Conservation (phyloP, 1,284 basidiomycete genomes). For the Coniferiporia weirii region DNA sequence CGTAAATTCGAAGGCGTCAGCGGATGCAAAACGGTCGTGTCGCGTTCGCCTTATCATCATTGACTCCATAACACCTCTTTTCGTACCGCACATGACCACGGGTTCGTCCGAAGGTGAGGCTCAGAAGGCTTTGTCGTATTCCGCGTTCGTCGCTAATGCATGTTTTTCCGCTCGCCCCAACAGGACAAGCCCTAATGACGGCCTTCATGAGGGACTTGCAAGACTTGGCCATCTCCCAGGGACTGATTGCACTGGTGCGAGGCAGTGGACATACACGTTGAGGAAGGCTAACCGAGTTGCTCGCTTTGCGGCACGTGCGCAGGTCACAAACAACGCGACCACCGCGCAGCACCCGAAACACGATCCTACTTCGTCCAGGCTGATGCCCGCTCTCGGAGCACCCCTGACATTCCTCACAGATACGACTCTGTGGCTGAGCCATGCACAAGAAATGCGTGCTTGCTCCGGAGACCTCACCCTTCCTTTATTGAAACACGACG, state of each 20-base stretch:
- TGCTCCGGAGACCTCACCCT: background rate
- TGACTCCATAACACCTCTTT: slow-evolving; percentile 59
- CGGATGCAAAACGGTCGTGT: slow-evolving; percentile 11
- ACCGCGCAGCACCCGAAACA: slow-evolving; percentile 31
- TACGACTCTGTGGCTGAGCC: slow-evolving; percentile 61
- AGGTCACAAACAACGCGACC: slow-evolving; percentile 46
- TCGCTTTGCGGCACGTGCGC: slow-evolving; percentile 3
- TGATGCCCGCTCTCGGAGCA: slow-evolving; percentile 69
- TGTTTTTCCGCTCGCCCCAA: background rate
- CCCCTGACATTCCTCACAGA: slow-evolving; percentile 70
- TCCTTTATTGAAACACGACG: background rate
- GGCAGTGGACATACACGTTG: background rate
- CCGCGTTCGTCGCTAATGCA: background rate
- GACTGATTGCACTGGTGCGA: slow-evolving; percentile 48
- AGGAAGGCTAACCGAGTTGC: slow-evolving; percentile 30
- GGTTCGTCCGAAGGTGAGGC: slow-evolving; percentile 54
- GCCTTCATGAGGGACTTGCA: slow-evolving; percentile 64
- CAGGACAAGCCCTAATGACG: slow-evolving; percentile 68
- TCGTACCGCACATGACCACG: slow-evolving; percentile 60
- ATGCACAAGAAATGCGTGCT: background rate
- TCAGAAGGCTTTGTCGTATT: background rate
- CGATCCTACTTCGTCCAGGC: slow-evolving; percentile 35
- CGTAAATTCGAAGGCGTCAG: slow-evolving; percentile 1
- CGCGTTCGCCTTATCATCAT: slow-evolving; percentile 50
- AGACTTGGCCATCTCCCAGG: slow-evolving; percentile 40